Evolutionary conservation across 352 stramenopile species (phyloP).

Genomic region (Phytophthora sp.): DNA sequence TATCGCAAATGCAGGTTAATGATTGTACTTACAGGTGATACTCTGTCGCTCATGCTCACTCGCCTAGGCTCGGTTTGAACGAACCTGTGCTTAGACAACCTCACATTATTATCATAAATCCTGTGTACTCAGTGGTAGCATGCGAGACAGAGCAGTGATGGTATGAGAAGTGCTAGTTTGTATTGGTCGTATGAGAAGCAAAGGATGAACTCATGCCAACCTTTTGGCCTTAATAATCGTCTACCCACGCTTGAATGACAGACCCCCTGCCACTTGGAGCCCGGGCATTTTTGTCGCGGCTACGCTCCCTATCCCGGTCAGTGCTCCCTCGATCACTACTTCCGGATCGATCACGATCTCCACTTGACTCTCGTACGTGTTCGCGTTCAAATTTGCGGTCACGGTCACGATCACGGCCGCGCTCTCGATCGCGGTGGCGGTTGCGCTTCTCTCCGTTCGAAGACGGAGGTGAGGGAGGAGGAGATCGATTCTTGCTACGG

Average conservation of each 20-base stretch:
- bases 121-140: no score
- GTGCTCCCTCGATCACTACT: slow-evolving; percentile 15
- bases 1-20: no score
- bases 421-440: slow-evolving; percentile 22
- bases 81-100: no score
- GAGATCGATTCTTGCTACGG: slow-evolving; percentile 14
- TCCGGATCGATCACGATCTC: slow-evolving; percentile 31
- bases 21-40: no score
- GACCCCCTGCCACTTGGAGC: slow-evolving; percentile 46
- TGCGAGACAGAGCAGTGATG: no score
- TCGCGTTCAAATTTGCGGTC: slow-evolving; percentile 35
- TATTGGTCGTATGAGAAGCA: background rate
- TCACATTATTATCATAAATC: no score
- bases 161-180: no score
- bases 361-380: slow-evolving; percentile 29
- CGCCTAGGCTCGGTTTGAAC: no score
- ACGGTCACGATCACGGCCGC: slow-evolving; percentile 18
- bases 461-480: slow-evolving; percentile 8
- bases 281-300: slow-evolving; percentile 23
- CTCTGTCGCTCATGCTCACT: no score
- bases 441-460: slow-evolving; percentile 14
- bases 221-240: slow-evolving; percentile 38
- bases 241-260: slow-evolving; percentile 75
- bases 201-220: background rate
- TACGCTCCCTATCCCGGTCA: slow-evolving; percentile 36